Evolutionary conservation across 1,284 basidiomycete genomes (phyloP).

Genomic region (Tranzscheliella williamsii): DNA sequence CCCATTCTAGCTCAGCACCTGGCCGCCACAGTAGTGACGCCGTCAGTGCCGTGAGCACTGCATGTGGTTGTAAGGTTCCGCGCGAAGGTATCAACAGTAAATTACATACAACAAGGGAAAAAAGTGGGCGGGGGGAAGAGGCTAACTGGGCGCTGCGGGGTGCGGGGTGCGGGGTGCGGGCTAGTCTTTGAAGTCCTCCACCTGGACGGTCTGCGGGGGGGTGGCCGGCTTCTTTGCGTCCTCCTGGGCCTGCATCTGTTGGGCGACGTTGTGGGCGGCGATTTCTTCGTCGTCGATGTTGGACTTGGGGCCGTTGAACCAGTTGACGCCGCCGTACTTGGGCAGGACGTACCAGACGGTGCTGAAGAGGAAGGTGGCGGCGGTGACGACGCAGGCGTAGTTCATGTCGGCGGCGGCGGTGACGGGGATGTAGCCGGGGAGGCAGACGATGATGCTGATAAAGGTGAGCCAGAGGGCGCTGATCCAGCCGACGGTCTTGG

Average conservation of each 20-base stretch:
- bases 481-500: constrained; percentile 27
- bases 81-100: too few relatives aligned
- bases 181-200: constrained; percentile 24
- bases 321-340: constrained; percentile 31
- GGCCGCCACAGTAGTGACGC: too few relatives aligned
- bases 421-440: constrained; percentile 31
- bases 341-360: constrained; percentile 36
- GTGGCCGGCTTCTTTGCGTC: constrained; percentile 15
- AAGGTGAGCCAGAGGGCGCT: constrained; percentile 23
- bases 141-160: too few relatives aligned
- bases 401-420: constrained; percentile 33
- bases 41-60: too few relatives aligned
- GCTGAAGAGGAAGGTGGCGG: constrained; percentile 29
- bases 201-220: constrained; percentile 17
- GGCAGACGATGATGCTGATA: constrained; percentile 38
- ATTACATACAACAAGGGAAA: too few relatives aligned
- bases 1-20: too few relatives aligned
- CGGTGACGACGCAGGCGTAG: constrained; percentile 41
- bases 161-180: too few relatives aligned
- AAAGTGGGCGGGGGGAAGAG: too few relatives aligned
- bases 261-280: constrained; percentile 10
- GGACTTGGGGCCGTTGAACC: constrained; percentile 37
- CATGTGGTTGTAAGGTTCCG: too few relatives aligned
- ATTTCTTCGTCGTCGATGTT: constrained; percentile 34
- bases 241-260: constrained; percentile 10